phyloP scores from a whole-genome alignment of 805 yeast species.

The Zygoascus tannicola region DNA sequence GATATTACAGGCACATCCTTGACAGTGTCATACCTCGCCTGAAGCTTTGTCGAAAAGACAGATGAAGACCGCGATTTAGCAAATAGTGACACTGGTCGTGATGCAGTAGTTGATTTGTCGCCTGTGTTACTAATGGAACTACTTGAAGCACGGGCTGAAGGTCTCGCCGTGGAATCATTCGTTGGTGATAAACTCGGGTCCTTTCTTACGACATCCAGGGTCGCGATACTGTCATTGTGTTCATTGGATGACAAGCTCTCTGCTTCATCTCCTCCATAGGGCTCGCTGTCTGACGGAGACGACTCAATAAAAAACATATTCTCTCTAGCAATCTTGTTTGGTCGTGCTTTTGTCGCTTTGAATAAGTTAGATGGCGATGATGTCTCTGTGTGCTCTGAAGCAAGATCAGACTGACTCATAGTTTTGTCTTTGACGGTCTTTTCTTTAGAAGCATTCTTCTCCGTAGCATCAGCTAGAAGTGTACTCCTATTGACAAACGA shows the following conservation, averaged over 20 bases:
- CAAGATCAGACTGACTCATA: neutral
- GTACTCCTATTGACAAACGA: slow-evolving; percentile 20
- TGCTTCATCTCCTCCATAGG: slow-evolving; percentile 14
- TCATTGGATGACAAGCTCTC: slow-evolving; percentile 17
- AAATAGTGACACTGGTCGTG: neutral
- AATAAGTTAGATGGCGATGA: slow-evolving; percentile 1
- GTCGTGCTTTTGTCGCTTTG: slow-evolving; percentile 18
- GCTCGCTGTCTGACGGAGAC: slow-evolving; percentile 30
- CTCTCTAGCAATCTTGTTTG: slow-evolving; percentile 20
- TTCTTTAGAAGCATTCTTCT: neutral
- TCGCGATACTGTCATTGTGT: neutral
- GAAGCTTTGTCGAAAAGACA: neutral
- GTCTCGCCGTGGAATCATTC: neutral
- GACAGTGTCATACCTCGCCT: neutral
- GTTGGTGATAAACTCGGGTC: neutral
- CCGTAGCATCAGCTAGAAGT: neutral
- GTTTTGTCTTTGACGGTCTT: neutral
- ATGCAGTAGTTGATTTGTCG: neutral
- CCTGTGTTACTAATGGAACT: neutral
- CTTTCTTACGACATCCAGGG: neutral
- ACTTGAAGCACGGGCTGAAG: neutral
- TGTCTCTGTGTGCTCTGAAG: neutral
- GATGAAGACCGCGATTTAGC: slow-evolving; percentile 1
- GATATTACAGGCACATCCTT: neutral
- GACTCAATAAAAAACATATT: slow-evolving; percentile 34